Evolutionary conservation across 164 flowering plant genomes (phyloP).

Genomic region (Tetrastigma voinierianum): DNA sequence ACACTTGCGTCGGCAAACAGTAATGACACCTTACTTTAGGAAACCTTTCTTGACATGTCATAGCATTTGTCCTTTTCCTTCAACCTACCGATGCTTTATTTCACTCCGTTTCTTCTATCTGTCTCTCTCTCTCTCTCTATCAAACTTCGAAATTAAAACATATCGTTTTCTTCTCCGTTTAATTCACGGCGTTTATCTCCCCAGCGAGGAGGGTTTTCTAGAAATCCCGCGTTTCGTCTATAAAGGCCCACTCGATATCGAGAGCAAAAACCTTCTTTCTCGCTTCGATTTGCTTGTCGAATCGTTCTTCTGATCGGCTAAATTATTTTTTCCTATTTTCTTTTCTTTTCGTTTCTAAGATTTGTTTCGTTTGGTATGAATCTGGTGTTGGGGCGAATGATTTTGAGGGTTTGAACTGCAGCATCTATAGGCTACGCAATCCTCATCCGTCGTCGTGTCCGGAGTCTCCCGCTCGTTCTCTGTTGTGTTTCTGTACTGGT

Average conservation of each 20-base stretch:
- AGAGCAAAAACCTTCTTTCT: conserved; percentile 14
- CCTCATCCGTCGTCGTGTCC: conserved; percentile 45
- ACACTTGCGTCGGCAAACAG: too few relatives aligned
- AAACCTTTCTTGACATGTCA: too few relatives aligned
- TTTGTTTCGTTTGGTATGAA: not conserved
- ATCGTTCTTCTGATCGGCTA: not conserved
- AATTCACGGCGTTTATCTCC: too few relatives aligned
- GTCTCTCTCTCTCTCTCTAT: too few relatives aligned
- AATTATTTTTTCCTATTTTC: conserved; percentile 5
- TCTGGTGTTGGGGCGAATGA: conserved; percentile 18
- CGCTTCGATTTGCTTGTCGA: not conserved
- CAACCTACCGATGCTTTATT: too few relatives aligned
- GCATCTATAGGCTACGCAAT: conserved; percentile 29
- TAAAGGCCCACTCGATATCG: not conserved
- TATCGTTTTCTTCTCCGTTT: too few relatives aligned
- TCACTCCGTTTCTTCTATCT: too few relatives aligned
- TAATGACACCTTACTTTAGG: too few relatives aligned
- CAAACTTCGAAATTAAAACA: too few relatives aligned
- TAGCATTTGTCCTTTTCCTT: too few relatives aligned
- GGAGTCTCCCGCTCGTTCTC: conserved; percentile 74
- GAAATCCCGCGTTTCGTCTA: conserved; percentile 3
- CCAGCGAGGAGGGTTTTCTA: too few relatives aligned
- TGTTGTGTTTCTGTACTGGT: conserved; percentile 77
- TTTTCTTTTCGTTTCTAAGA: not conserved
- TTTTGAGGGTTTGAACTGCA: conserved; percentile 11